Evolutionary conservation across 306 rosid species (phyloP).

Genomic region (Sophora flavescens): DNA sequence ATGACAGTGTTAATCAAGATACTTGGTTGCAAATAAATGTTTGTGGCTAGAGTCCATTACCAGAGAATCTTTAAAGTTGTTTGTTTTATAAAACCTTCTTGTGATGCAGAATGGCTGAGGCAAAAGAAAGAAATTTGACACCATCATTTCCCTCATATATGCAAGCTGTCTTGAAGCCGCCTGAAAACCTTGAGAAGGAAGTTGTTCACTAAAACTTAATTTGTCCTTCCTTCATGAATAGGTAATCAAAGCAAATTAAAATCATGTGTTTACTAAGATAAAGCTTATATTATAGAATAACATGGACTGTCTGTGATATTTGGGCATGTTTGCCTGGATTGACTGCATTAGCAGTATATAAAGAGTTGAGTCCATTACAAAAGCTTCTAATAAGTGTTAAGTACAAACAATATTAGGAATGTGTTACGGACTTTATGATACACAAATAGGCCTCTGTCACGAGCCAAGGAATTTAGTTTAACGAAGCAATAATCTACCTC

Average conservation of each 20-base stretch:
- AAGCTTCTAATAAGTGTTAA: no score
- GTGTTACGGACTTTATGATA: background rate
- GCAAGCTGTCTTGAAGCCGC: conserved; percentile 84
- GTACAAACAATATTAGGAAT: background rate
- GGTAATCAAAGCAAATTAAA: conserved; percentile 49
- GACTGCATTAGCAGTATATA: background rate
- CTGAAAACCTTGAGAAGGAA: conserved; percentile 95
- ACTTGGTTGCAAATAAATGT: conserved; percentile 7
- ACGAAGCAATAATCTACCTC: background rate
- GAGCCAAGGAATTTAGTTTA: background rate
- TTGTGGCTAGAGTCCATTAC: background rate
- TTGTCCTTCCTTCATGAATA: conserved; percentile 87
- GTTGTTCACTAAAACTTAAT: conserved; percentile 88
- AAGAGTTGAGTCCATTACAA: background rate
- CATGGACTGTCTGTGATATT: background rate
- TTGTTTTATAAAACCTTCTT: conserved; percentile 32
- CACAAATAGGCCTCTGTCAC: background rate
- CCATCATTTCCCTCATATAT: conserved; percentile 86
- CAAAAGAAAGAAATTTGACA: conserved; percentile 85
- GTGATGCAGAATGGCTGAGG: conserved; percentile 92
- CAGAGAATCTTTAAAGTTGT: background rate
- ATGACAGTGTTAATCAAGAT: conserved; percentile 25
- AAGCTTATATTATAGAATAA: background rate
- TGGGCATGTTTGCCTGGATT: background rate
- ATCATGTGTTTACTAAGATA: conserved; percentile 5